phyloP scores from a whole-genome alignment of 1,284 basidiomycete genomes.

The Lentinula novae-zelandiae region DNA sequence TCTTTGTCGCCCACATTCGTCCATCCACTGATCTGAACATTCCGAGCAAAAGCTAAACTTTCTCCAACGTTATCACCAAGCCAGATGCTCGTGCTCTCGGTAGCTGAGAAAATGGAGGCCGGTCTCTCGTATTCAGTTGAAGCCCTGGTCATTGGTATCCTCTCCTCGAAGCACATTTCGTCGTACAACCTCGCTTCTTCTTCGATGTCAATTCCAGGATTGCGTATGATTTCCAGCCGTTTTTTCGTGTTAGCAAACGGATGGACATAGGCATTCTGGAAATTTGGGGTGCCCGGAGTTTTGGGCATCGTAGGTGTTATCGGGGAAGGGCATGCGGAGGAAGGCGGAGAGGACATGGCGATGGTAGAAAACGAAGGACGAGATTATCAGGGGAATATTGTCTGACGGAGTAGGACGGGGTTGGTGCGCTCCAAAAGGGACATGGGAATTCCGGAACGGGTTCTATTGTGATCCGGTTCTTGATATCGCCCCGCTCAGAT shows the following conservation, averaged over 20 bases:
- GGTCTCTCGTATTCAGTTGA: constrained; percentile 29
- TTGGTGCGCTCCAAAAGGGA: background rate
- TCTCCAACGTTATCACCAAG: constrained; percentile 55
- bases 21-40: constrained; percentile 65
- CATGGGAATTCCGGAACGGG: background rate
- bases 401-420: no score
- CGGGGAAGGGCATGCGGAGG: constrained; percentile 12
- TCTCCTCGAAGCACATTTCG: constrained; percentile 30
- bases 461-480: no score
- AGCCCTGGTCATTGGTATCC: constrained; percentile 18
- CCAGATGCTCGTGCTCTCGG: constrained; percentile 43
- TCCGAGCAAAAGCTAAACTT: constrained; percentile 52
- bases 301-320: constrained; percentile 10
- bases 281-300: constrained; percentile 2
- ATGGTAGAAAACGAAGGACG: background rate
- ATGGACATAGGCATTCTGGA: constrained; percentile 2
- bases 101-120: constrained; percentile 56
- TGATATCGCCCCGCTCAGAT: no score
- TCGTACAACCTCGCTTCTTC: constrained; percentile 47
- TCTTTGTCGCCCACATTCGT: constrained; percentile 58
- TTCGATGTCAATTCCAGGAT: constrained; percentile 36
- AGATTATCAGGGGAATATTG: no score
- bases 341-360: constrained; percentile 13
- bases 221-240: constrained; percentile 14
- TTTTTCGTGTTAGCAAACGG: constrained; percentile 15